Evolutionary conservation across 345 rosid genomes (phyloP).

Genomic region (Eucalyptus regnans): DNA sequence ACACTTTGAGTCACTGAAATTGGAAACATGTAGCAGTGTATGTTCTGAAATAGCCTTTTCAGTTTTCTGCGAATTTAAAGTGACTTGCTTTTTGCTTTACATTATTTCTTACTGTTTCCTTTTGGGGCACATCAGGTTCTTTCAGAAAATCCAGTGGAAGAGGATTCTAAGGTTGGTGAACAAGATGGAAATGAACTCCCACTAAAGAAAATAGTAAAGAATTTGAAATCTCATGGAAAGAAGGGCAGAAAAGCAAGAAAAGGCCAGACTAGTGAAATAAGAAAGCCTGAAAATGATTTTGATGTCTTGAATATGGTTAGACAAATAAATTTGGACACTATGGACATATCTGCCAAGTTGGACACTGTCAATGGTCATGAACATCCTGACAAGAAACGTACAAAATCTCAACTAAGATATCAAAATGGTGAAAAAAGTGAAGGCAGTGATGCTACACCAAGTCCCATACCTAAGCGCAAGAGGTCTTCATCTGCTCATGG

Average conservation of each 20-base stretch:
- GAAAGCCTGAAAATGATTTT: constrained; percentile 51
- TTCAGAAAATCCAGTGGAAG: constrained; percentile 25
- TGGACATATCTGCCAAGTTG: constrained; percentile 37
- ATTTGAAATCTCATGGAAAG: constrained; percentile 54
- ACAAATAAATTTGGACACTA: constrained; percentile 73
- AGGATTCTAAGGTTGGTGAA: constrained; percentile 39
- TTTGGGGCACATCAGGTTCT: constrained; percentile 30
- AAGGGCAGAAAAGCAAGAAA: constrained; percentile 40
- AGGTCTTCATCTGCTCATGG: constrained; percentile 52
- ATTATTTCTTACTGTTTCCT: neutral
- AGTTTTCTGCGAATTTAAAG: neutral
- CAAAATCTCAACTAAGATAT: constrained; percentile 22
- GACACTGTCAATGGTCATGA: constrained; percentile 80
- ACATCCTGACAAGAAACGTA: constrained; percentile 26
- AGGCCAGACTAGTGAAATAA: constrained; percentile 28
- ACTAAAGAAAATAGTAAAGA: constrained; percentile 63
- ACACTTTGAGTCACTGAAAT: constrained; percentile 62
- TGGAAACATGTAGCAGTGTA: constrained; percentile 49
- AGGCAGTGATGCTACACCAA: constrained; percentile 31
- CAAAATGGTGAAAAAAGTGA: constrained; percentile 46
- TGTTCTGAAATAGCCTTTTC: constrained; percentile 1
- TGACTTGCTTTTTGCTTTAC: neutral
- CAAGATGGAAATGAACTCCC: constrained; percentile 75
- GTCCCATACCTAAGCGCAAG: constrained; percentile 70
- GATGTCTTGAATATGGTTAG: constrained; percentile 90